phyloP scores from a whole-genome alignment of 495 filamentous ascomycete species.

The Tuber calosporum region DNA sequence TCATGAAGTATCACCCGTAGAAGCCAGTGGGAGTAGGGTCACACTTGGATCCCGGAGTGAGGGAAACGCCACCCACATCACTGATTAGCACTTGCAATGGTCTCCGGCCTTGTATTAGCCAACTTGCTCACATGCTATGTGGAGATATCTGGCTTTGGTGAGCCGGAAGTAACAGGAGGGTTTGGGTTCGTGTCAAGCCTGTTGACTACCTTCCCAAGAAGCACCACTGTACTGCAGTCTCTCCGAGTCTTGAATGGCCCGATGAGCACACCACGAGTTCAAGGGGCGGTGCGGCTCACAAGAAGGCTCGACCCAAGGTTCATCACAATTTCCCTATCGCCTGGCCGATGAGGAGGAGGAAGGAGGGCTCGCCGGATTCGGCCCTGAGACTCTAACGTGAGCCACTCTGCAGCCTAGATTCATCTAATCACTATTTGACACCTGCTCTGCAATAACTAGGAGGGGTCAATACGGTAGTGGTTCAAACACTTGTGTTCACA shows the following conservation, averaged over 20 bases:
- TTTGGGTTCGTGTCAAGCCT: neutral
- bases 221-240: neutral
- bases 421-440: neutral
- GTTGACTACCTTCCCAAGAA: neutral
- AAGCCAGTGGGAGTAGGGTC: neutral
- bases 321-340: neutral
- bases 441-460: neutral
- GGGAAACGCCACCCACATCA: neutral
- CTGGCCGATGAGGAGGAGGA: neutral
- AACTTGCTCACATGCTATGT: neutral
- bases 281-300: neutral
- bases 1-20: neutral
- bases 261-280: neutral
- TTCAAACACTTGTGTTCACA: neutral
- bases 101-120: neutral
- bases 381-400: neutral
- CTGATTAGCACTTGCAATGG: neutral
- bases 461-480: neutral
- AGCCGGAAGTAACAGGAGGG: neutral
- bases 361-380: neutral
- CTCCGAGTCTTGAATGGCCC: neutral
- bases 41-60: neutral
- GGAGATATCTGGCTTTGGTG: neutral
- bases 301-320: neutral
- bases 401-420: neutral